These are phyloP conservation scores for Dactylella cylindrospora DNA, from an alignment of 2,329 filamentous ascomycete species.

Conservation along the genomic window DNA sequence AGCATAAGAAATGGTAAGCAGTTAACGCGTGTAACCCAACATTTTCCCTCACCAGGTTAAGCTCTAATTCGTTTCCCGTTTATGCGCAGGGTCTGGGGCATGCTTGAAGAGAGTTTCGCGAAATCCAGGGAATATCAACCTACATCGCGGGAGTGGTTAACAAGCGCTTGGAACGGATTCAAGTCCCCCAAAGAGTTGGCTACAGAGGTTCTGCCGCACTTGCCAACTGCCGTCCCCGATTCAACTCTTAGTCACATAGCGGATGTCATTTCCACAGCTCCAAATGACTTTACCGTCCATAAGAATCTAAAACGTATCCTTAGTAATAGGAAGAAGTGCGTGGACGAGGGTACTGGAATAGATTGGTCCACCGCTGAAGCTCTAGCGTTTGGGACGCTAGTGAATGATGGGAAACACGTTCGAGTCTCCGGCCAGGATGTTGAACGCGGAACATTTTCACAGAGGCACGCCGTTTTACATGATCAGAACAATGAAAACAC, in stretches of 20 bases:
- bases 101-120: slow-evolving; percentile 96
- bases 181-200: slow-evolving; percentile 98
- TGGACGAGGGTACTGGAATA: slow-evolving; percentile 87
- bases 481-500: slow-evolving; percentile 93
- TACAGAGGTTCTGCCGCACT: slow-evolving; percentile 88
- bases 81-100: slow-evolving; percentile 72
- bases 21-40: too few relatives aligned
- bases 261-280: slow-evolving; percentile 72
- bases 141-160: slow-evolving; percentile 96
- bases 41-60: not conserved
- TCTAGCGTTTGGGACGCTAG: slow-evolving; percentile 87
- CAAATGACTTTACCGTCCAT: slow-evolving; percentile 85
- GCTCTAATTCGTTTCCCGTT: not conserved
- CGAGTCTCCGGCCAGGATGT: slow-evolving; percentile 95
- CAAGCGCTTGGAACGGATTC: slow-evolving; percentile 98
- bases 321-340: slow-evolving; percentile 76
- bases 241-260: slow-evolving; percentile 79
- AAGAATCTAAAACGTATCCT: slow-evolving; percentile 97
- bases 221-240: slow-evolving; percentile 75
- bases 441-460: slow-evolving; percentile 98
- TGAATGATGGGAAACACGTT: slow-evolving; percentile 91
- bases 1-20: slow-evolving; percentile 87
- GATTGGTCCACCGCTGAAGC: slow-evolving; percentile 98
- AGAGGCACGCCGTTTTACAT: slow-evolving; percentile 94
- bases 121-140: slow-evolving; percentile 98